Base-by-base conservation (phyloP, 345 rosid genomes). In the Cochlearia excelsa region DNA sequence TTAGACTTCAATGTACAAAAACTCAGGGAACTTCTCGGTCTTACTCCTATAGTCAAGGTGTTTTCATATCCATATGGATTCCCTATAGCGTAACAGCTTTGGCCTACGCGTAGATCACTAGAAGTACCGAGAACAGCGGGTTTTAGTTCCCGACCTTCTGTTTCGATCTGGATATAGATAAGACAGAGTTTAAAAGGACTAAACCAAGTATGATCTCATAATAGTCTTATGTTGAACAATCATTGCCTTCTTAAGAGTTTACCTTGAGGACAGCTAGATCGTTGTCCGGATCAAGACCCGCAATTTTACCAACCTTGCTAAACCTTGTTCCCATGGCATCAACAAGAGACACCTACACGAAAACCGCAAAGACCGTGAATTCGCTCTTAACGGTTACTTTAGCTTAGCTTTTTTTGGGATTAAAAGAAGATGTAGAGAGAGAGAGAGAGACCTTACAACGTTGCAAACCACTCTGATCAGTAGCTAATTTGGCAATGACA, bases 11-110 rank as follows among this genome's bases (percentile, higher is more conserved):
- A 1, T 47, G 31, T 6, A 34, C 4, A 26, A 41, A 6, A 39
- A 4, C n/a, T 62, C 16, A 52, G 42, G 49, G 7, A 37, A 59
- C 49, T 52, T 30, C 5, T 7, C 1, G 38, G n/a, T 65, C 61
- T 74, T 80, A 86, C 98, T 87, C 96, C 96, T 2, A 90, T 86
- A n/a, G 95, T 92, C 46, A 92, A 86, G 4, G 96, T 84, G 79
- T 92, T 87, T 57, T 86, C 90, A 67, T 80, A 88, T 73, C 95
- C 98, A 54, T 73, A 86, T 23, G 98, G 95, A 72, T 86, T 88
- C 49, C 93, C 96, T 5, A 88, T 88, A 7, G 98, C 98, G 16
- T 61, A 86, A 68, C 96, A 92, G 68, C 78, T 86, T 61, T 92
- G 98, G 9, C 91, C 96, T 27, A 88, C 93, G 1, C 65, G 96